A percentile compares a stretch with the other conserved stretches of the same genome.
Conservation (phyloP, 1,284 basidiomycete genomes). For the Pyrrhoderma noxium region DNA sequence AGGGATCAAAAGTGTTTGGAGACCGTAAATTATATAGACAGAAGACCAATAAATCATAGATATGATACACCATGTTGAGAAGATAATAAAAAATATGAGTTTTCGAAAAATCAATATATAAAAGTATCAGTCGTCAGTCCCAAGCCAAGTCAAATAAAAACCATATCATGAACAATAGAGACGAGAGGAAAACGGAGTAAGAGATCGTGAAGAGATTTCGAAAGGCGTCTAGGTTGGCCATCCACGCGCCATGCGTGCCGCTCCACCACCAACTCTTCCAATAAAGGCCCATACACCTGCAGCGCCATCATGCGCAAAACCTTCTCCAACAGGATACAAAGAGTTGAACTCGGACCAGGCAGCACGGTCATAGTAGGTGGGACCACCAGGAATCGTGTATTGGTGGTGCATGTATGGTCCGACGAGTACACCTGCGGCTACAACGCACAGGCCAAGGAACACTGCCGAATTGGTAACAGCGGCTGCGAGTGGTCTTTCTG, state of each 20-base stretch:
- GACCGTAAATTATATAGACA: too few species aligned
- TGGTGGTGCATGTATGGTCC: slow-evolving; percentile 52
- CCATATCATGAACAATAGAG: too few species aligned
- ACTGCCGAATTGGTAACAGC: slow-evolving; percentile 36
- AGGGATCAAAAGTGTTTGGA: too few species aligned
- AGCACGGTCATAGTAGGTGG: slow-evolving; percentile 67
- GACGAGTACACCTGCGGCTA: slow-evolving; percentile 41
- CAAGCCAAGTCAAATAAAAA: too few species aligned
- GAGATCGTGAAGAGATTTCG: too few species aligned
- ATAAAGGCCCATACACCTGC: slow-evolving; percentile 54
- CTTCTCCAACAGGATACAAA: slow-evolving; percentile 60
- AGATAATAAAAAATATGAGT: too few species aligned
- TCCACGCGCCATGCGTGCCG: slow-evolving; percentile 61
- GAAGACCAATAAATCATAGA: too few species aligned
- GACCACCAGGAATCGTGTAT: slow-evolving; percentile 54
- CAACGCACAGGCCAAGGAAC: slow-evolving; percentile 50
- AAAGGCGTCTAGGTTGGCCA: slow-evolving; percentile 49
- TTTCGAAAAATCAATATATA: too few species aligned
- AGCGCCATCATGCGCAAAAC: slow-evolving; percentile 44
- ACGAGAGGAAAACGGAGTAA: too few species aligned
- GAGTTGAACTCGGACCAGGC: slow-evolving; percentile 73
- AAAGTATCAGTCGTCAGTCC: too few species aligned
- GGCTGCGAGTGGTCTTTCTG: slow-evolving; percentile 23
- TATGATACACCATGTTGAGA: too few species aligned
- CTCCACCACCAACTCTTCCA: slow-evolving; percentile 58